phyloP scores from a whole-genome alignment of 2,329 filamentous ascomycete genomes.

The Colletotrichum falcatum region DNA sequence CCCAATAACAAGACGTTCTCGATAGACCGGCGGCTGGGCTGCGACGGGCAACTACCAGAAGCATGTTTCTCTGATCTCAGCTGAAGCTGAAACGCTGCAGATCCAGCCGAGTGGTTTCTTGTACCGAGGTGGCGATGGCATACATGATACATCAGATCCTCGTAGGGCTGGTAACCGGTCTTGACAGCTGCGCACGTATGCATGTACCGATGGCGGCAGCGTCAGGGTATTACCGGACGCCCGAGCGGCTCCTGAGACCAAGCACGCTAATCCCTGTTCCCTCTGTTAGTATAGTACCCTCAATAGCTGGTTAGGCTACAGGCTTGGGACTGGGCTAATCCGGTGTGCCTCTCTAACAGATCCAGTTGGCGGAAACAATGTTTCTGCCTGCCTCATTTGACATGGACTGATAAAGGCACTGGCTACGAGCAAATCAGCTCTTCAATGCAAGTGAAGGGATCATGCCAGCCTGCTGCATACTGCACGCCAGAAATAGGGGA shows the following conservation, averaged over 20 bases:
- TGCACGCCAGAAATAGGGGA: conserved; percentile 36
- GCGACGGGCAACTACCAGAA: conserved; percentile 30
- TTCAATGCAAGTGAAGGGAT: conserved; percentile 17
- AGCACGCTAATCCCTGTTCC: not conserved
- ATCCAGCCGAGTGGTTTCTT: conserved; percentile 3
- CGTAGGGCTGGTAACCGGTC: conserved; percentile 33
- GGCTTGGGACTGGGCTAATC: fast-evolving
- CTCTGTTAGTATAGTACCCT: conserved; percentile 1
- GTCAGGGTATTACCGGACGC: conserved; percentile 3
- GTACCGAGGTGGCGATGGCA: conserved; percentile 22
- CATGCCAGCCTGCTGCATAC: conserved; percentile 32
- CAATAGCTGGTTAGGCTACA: not conserved
- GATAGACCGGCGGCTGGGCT: conserved; percentile 27
- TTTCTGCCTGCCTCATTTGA: conserved; percentile 30
- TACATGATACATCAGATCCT: conserved; percentile 23
- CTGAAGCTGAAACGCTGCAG: conserved; percentile 39
- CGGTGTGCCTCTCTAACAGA: conserved; percentile 13
- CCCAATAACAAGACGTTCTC: conserved; percentile 29
- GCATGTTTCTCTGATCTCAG: conserved; percentile 14
- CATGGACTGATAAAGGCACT: conserved; percentile 16
- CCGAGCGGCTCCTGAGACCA: conserved; percentile 23
- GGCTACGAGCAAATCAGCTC: conserved; percentile 36
- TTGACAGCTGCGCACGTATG: conserved; percentile 1
- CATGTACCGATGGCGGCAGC: not conserved
- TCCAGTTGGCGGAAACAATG: conserved; percentile 17